Evolutionary conservation across 2,329 filamentous ascomycete genomes (phyloP).

Genomic region (Colletotrichum sojae): DNA sequence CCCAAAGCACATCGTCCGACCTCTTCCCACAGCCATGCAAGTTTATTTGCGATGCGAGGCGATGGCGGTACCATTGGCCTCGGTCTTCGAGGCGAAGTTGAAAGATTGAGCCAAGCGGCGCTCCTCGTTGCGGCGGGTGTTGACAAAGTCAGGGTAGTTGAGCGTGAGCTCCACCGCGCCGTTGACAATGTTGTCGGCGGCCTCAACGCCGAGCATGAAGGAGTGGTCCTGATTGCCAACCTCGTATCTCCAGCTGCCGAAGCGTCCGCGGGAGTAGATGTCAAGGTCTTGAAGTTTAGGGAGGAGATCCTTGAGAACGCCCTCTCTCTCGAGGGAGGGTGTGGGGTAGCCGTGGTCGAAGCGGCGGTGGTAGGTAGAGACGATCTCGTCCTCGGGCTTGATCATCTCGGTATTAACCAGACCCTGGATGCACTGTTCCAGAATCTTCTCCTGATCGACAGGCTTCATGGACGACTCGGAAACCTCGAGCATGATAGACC

Average conservation of each 20-base stretch:
- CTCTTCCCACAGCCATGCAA: background rate
- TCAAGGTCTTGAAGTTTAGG: slow-evolving; percentile 92
- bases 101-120: slow-evolving; percentile 70
- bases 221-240: slow-evolving; percentile 96
- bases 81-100: slow-evolving; percentile 49
- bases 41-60: slow-evolving; percentile 52
- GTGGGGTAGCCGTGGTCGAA: slow-evolving; percentile 99
- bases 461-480: slow-evolving; percentile 97
- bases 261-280: slow-evolving; percentile 96
- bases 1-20: background rate
- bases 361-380: slow-evolving; percentile 97
- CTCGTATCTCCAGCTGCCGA: slow-evolving; percentile 98
- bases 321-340: slow-evolving; percentile 93
- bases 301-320: slow-evolving; percentile 90
- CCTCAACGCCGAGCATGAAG: slow-evolving; percentile 97
- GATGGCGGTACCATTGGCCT: slow-evolving; percentile 48
- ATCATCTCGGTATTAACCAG: slow-evolving; percentile 99
- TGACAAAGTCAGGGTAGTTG: slow-evolving; percentile 98
- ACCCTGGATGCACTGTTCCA: slow-evolving; percentile 94
- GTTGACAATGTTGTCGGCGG: slow-evolving; percentile 89
- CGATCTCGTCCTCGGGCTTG: slow-evolving; percentile 90
- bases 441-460: slow-evolving; percentile 86
- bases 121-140: slow-evolving; percentile 79
- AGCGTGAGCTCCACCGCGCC: slow-evolving; percentile 92
- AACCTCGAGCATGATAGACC: slow-evolving; percentile 99